These are phyloP conservation scores for Colletotrichum scovillei DNA, from an alignment of 2,329 filamentous ascomycete genomes.

Conservation along the genomic window DNA sequence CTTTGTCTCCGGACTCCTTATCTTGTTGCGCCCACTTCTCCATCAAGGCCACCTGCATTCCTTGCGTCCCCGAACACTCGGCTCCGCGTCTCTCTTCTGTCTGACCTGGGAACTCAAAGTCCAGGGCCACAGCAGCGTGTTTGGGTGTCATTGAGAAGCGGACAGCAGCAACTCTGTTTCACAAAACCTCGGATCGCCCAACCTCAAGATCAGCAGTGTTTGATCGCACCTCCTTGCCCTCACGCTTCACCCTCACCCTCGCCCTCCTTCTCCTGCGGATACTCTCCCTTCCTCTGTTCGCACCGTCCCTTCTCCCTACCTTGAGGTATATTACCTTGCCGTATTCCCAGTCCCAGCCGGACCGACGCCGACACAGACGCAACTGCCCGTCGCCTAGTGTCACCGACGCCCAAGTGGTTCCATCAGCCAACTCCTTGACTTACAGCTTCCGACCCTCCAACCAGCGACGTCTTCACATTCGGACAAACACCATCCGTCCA, in stretches of 20 bases:
- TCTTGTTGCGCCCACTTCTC: neutral
- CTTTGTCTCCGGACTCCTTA: neutral
- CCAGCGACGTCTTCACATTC: neutral
- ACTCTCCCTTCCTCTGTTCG: neutral
- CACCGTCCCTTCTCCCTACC: neutral
- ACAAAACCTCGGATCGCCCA: slow-evolving; percentile 15
- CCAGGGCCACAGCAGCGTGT: slow-evolving; percentile 22
- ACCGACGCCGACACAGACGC: slow-evolving; percentile 25
- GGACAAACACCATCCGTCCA: slow-evolving; percentile 28
- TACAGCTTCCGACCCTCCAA: neutral
- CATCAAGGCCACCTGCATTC: neutral
- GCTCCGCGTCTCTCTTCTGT: neutral
- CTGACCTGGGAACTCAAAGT: neutral
- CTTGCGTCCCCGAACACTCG: neutral
- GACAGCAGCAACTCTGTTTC: slow-evolving; percentile 26
- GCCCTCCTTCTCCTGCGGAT: neutral
- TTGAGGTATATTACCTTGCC: neutral
- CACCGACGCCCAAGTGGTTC: neutral
- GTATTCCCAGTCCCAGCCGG: neutral
- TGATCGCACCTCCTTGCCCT: slow-evolving; percentile 8
- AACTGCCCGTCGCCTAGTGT: slow-evolving; percentile 23
- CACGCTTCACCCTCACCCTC: neutral
- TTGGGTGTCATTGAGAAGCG: slow-evolving; percentile 32
- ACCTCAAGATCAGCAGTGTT: slow-evolving; percentile 1
- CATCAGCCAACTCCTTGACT: slow-evolving; percentile 9